Evolutionary conservation across 306 rosid genomes (phyloP).

Genomic region (Casuarina cunninghamiana): DNA sequence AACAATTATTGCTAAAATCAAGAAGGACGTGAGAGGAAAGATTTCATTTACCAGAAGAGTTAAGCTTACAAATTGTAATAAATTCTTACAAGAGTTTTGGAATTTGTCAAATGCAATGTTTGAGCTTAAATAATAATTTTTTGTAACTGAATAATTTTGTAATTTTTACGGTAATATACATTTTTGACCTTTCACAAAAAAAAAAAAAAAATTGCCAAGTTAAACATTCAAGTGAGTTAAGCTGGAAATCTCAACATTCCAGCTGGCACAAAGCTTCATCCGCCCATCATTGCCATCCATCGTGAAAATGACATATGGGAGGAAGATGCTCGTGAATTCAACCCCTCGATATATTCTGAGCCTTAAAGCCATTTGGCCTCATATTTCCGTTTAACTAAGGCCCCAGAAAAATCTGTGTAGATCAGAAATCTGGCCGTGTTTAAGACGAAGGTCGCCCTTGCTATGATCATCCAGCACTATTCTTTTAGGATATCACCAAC

Average conservation of each 20-base stretch:
- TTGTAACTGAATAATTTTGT: too few relatives aligned
- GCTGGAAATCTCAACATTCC: constrained; percentile 57
- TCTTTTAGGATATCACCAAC: constrained; percentile 49
- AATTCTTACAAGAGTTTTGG: too few relatives aligned
- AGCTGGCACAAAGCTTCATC: constrained; percentile 46
- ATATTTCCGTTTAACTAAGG: constrained; percentile 66
- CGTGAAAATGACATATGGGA: constrained; percentile 68
- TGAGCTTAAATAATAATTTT: too few relatives aligned
- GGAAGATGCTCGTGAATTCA: constrained; percentile 60
- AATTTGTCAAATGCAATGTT: too few relatives aligned
- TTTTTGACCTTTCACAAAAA: too few relatives aligned
- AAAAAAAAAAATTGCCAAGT: constrained; percentile 13
- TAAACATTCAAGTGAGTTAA: constrained; percentile 40
- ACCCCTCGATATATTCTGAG: constrained; percentile 56
- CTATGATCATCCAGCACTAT: constrained; percentile 42
- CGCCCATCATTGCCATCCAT: constrained; percentile 55
- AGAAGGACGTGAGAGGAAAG: too few relatives aligned
- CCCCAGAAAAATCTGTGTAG: constrained; percentile 40
- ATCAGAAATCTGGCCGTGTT: constrained; percentile 45
- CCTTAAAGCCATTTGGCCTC: constrained; percentile 55
- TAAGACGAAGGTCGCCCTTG: constrained; percentile 46
- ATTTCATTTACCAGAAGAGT: too few relatives aligned
- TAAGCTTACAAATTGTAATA: too few relatives aligned
- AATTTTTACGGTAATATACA: too few relatives aligned
- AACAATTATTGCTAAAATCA: too few relatives aligned